phyloP scores from a whole-genome alignment of 202 grass and related monocot species.

The Sporobolus alterniflorus region DNA sequence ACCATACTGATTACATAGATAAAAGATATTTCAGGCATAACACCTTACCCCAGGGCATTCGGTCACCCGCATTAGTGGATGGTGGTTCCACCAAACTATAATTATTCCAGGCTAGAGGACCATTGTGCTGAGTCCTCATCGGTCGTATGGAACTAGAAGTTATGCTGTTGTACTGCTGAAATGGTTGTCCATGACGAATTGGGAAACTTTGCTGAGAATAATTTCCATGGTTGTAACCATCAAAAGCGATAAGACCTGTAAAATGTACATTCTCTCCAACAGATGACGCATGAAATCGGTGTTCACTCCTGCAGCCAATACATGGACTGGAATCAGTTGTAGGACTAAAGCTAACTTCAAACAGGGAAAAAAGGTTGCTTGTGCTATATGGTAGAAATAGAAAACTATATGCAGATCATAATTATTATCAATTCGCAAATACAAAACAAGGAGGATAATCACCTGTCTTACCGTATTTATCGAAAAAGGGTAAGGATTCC shows the following conservation, averaged over 20 bases:
- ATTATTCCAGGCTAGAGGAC: constrained; percentile 48
- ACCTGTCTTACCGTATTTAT: neutral
- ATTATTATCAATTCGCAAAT: neutral
- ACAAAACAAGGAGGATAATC: neutral
- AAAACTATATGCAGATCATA: constrained; percentile 3
- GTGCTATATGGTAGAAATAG: neutral
- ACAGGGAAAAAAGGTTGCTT: neutral
- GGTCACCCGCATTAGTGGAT: constrained; percentile 40
- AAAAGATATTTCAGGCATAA: constrained; percentile 27
- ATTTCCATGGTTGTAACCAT: constrained; percentile 59
- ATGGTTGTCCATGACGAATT: constrained; percentile 57
- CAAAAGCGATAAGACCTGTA: constrained; percentile 36
- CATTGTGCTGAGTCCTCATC: constrained; percentile 45
- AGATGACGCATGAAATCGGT: constrained; percentile 58
- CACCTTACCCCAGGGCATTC: constrained; percentile 76
- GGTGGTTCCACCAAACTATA: constrained; percentile 60
- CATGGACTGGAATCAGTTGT: constrained; percentile 27
- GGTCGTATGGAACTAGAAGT: constrained; percentile 52
- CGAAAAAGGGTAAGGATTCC: neutral
- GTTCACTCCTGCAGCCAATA: constrained; percentile 57
- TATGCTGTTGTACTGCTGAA: constrained; percentile 68
- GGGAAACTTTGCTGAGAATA: constrained; percentile 69
- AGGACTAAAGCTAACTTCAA: constrained; percentile 6
- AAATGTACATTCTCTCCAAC: constrained; percentile 50
- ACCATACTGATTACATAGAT: neutral